Conservation (phyloP, 78 protist genomes). For the Dictyostelium intermedium region DNA sequence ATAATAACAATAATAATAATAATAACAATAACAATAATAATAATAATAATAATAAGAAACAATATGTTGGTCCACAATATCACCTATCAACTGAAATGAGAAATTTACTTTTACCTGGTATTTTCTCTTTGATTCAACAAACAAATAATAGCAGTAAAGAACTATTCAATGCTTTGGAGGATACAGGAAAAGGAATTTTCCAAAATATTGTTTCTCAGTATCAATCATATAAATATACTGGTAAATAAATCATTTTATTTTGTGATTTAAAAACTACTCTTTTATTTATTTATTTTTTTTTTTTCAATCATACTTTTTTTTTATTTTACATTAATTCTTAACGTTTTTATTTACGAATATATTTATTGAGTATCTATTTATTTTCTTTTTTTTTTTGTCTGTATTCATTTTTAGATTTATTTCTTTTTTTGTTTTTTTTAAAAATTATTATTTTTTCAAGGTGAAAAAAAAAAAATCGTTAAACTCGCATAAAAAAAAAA, state of each 20-base stretch:
- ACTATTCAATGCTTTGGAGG: background rate
- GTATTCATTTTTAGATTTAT: no score
- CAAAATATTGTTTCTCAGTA: constrained; percentile 16
- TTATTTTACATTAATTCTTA: no score
- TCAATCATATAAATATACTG: constrained; percentile 37
- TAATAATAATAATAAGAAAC: background rate
- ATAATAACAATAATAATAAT: background rate
- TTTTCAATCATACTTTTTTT: no score
- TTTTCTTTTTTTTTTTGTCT: no score
- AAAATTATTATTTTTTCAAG: no score
- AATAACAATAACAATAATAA: background rate
- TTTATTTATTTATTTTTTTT: no score
- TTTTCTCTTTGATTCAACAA: constrained; percentile 23
- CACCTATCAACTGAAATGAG: constrained; percentile 21
- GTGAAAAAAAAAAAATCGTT: no score
- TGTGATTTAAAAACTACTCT: background rate
- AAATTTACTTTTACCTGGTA: constrained; percentile 38
- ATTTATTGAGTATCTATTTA: no score
- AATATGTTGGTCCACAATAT: background rate
- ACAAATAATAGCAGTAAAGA: background rate
- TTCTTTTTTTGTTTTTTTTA: no score
- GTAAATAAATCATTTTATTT: background rate
- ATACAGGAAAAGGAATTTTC: constrained; percentile 31
- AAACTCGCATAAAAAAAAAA: no score
- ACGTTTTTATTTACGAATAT: no score